These are phyloP conservation scores for Cephalotrichum gorgonifer DNA, from an alignment of 2,329 filamentous ascomycete genomes.

Conservation along the genomic window DNA sequence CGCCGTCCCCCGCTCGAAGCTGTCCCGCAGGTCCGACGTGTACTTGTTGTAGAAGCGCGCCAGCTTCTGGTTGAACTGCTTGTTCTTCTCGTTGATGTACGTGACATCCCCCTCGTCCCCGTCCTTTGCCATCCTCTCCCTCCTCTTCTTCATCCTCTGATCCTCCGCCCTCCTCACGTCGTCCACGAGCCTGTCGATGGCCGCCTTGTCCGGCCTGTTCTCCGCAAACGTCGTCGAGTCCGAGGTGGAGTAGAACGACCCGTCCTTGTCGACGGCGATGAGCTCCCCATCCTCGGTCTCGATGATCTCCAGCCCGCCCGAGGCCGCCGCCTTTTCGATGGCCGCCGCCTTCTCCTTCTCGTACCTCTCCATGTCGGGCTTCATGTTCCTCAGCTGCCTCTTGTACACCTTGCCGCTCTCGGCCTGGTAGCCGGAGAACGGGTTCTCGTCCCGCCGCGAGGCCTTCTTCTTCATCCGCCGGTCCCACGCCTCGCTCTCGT, in stretches of 20 bases:
- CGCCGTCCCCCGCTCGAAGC: constrained; percentile 94
- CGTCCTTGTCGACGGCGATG: constrained; percentile 85
- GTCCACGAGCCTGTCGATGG: constrained; percentile 76
- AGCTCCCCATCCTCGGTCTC: constrained; percentile 94
- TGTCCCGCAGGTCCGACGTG: constrained; percentile 91
- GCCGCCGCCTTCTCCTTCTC: constrained; percentile 76
- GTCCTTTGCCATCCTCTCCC: constrained; percentile 64
- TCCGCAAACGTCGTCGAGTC: constrained; percentile 73
- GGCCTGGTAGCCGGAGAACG: constrained; percentile 80
- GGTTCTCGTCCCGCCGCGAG: constrained; percentile 69
- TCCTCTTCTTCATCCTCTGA: constrained; percentile 72
- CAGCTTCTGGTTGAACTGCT: constrained; percentile 98
- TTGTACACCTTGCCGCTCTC: constrained; percentile 93
- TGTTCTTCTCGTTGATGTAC: constrained; percentile 99
- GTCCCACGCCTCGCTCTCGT: constrained; percentile 93
- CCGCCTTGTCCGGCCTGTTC: constrained; percentile 78
- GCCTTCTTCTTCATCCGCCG: constrained; percentile 79
- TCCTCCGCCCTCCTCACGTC: constrained; percentile 88
- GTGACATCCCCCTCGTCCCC: constrained; percentile 88
- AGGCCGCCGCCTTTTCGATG: constrained; percentile 73
- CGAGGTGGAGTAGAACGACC: constrained; percentile 81
- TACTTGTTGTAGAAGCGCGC: constrained; percentile 97
- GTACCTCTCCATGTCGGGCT: constrained; percentile 73
- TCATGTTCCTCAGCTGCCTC: constrained; percentile 69
- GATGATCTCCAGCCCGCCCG: constrained; percentile 81